Conservation (phyloP, 495 filamentous ascomycete genomes). For the Neurospora sp. region DNA sequence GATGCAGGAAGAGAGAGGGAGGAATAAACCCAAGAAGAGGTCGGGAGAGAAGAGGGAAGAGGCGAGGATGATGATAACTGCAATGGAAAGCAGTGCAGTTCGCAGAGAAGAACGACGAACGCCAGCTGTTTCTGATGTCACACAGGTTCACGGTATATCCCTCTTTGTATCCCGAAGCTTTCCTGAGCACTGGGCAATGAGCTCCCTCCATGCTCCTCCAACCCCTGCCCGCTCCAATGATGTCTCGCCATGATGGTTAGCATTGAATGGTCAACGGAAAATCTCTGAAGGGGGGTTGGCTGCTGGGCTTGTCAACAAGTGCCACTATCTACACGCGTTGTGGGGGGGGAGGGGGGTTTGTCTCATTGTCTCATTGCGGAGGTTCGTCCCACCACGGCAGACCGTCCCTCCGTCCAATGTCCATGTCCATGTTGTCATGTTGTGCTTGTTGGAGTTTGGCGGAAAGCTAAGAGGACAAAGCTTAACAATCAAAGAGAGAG, state of each 20-base stretch:
- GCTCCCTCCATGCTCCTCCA: not conserved
- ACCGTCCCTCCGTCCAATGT: not conserved
- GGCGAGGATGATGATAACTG: not conserved
- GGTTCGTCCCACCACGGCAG: not conserved
- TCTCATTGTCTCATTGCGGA: not conserved
- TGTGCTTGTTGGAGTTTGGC: not conserved
- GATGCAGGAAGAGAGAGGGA: not conserved
- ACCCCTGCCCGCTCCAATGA: not conserved
- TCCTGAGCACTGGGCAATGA: not conserved
- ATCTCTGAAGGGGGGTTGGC: not conserved
- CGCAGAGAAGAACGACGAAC: not conserved
- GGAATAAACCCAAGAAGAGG: not conserved
- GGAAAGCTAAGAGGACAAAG: not conserved
- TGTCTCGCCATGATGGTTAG: not conserved
- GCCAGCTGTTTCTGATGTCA: not conserved
- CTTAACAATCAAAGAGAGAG: not conserved
- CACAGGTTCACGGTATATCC: not conserved
- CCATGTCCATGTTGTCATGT: not conserved
- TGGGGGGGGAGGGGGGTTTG: not conserved
- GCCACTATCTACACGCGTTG: not conserved
- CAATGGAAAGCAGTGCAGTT: not conserved
- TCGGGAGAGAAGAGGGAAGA: not conserved
- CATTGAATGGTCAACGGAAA: not conserved
- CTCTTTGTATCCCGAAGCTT: not conserved
- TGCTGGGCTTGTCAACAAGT: not conserved